Evolutionary conservation across 176 grass and related monocot genomes (phyloP).

Genomic region (Thalia dealbata): DNA sequence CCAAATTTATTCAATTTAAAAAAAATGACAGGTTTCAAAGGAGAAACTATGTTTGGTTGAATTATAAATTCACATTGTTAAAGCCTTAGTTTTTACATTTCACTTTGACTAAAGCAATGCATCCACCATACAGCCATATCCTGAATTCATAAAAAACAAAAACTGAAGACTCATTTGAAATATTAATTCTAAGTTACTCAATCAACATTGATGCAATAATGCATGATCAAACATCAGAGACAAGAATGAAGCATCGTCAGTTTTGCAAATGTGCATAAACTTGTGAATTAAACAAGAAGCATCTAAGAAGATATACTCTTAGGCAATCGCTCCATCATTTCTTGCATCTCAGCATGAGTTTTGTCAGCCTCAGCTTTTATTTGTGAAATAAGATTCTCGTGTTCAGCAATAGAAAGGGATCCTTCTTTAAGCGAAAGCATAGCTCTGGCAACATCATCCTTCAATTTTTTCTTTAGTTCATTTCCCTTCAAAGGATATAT

Average conservation of each 20-base stretch:
- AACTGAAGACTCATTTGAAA: not conserved
- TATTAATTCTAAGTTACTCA: not conserved
- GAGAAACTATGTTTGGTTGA: too few relatives aligned
- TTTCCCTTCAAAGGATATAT: conserved; percentile 38
- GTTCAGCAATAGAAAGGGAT: conserved; percentile 31
- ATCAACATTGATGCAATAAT: not conserved
- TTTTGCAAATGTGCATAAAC: not conserved
- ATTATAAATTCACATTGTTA: too few relatives aligned
- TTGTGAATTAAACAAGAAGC: not conserved
- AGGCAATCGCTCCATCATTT: conserved; percentile 33
- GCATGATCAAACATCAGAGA: not conserved
- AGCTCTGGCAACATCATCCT: conserved; percentile 32
- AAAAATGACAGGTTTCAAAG: too few relatives aligned
- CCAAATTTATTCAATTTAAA: too few relatives aligned
- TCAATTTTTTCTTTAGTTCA: conserved; percentile 68
- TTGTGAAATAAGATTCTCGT: conserved; percentile 48
- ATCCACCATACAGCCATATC: not conserved
- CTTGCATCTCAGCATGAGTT: conserved; percentile 40
- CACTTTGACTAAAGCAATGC: too few relatives aligned
- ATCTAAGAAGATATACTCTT: conserved; percentile 21
- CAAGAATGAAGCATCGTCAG: not conserved
- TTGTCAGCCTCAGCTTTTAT: conserved; percentile 46
- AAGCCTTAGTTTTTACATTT: too few relatives aligned
- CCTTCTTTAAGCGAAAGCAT: conserved; percentile 29
- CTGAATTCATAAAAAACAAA: not conserved